Evolutionary conservation across 495 filamentous ascomycete genomes (phyloP), one percentile per base, ranked within the genome.

Genomic region (Daldinia concentrica): DNA sequence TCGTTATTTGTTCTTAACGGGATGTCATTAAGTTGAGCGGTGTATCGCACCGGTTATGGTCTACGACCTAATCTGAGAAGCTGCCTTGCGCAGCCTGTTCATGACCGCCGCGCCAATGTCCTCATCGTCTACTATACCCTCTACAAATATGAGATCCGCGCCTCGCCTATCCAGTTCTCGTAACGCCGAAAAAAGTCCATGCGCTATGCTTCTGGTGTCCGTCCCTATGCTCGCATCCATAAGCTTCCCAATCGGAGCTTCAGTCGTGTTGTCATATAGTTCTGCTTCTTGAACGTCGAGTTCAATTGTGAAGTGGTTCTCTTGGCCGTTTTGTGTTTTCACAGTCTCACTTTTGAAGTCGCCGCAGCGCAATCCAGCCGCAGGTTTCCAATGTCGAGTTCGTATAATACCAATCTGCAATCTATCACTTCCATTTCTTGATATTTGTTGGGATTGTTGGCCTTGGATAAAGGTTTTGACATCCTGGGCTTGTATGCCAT

Each of bases 61-160:
- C 77, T 84, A 85, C 62, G 74, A 66, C 69, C 76, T 82, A 73
- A 83, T 90, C 77, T 78, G 80, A 52, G 83, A 83, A 17, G 95
- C 94, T 36, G 95, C 95, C 82, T 98, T 98, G 54, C 95, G 83
- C 7, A 98, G 81, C 70, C 95, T 84, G 76, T 99, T 99, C 96
- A 99, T 98, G 50, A 99, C 89, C 8, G 95, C 96, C 17, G 93
- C 91, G n/a, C 93, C 93, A 62, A 94, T 88, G 74, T 93, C 90
- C 39, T 90, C 90, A 43, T 91, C 88, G 72, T 95, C 94, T 37
- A 87, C 82, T 45, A 97, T 91, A 9, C 95, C 94, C 78, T 99
- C 95, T 4, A 98, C 93, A 73, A 93, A 91, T 65, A 99, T 98
- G 7, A 92, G 85, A 79, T 95, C 90, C 8, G 93, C 93, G 37